Evolutionary conservation across 768 basidiomycete genomes (phyloP), one percentile per base, ranked within the genome.

Genomic region (Austroboletus festivus): DNA sequence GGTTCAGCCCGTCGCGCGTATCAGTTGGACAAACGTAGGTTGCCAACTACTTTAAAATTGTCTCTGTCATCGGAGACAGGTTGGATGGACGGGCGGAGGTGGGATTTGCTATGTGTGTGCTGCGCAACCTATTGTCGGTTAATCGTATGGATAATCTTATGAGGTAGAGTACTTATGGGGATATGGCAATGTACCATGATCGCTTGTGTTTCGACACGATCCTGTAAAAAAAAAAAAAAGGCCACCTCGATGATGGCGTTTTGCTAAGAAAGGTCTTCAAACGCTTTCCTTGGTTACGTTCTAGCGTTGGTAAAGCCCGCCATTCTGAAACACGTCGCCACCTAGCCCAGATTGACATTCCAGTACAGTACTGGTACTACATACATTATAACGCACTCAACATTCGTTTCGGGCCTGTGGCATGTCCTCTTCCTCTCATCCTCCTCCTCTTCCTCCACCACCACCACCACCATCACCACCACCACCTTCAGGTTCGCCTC

Each of bases 1-100:
- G 62, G 30, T 61, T 63, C 3, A 54, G 47, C 23, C 54, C 58
- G 18, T 55, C 59, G 33, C 58, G 52, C 3, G 47, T 38, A 4
- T 60, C 61, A 0, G 45, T 52, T 9, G 61, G 61, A 38, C 52
- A 61, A 23, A 56, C 58, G 11, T 61, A 50, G 35, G 28, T 33
- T 13, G 28, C 7, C 28, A 28, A 12, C 5, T 28, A 5, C 5
- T 28, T 5, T 5, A 28, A 12, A 12, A 12, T 12, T 6, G 28
- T 28, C 7, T 28, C 5, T 28, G 28, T 28, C 12, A 28, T 12
- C 5, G 5, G 28, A 6, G 28, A 28, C 12, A 7, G 34, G 8
- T 9, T 35, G 34, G 34, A 8, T n/a, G n/a, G n/a, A n/a, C n/a
- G n/a, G n/a, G n/a, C n/a, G n/a, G n/a, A n/a, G n/a, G n/a, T n/a